Evolutionary conservation across 176 grass and related monocot genomes (phyloP).

Genomic region (Carex scoparia): DNA sequence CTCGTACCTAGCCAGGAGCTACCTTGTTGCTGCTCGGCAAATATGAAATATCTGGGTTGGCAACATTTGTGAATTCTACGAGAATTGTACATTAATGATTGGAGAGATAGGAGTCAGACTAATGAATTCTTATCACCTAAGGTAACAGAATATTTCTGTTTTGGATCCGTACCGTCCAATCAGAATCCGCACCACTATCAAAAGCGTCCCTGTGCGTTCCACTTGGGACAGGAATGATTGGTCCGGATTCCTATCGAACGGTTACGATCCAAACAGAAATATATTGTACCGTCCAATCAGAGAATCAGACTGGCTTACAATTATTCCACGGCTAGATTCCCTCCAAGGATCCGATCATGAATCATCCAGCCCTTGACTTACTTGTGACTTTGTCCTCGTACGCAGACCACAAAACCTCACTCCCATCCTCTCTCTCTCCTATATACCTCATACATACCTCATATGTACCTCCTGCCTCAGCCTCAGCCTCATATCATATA

Average conservation of each 20-base stretch:
- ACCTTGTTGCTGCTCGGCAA: background rate
- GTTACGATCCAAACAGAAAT: too few relatives aligned
- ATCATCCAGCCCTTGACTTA: too few relatives aligned
- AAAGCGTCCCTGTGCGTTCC: too few relatives aligned
- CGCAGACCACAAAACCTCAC: background rate
- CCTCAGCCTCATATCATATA: too few relatives aligned
- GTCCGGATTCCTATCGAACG: too few relatives aligned
- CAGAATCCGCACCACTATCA: too few relatives aligned
- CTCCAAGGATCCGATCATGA: background rate
- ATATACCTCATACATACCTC: background rate
- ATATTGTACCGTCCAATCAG: too few relatives aligned
- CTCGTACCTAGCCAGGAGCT: background rate
- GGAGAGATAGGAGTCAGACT: background rate
- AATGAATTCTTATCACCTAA: too few relatives aligned
- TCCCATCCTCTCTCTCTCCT: background rate
- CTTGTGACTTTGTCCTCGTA: background rate
- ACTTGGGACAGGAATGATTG: too few relatives aligned
- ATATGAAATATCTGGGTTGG: background rate
- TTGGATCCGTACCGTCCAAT: too few relatives aligned
- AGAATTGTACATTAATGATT: background rate
- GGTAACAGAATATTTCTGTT: too few relatives aligned
- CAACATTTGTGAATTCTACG: background rate
- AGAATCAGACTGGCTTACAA: background rate
- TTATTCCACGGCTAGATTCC: background rate
- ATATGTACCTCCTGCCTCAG: background rate